These are phyloP conservation scores for Gossypium rotundifolium DNA, from an alignment of 345 rosid genomes.

Conservation along the genomic window DNA sequence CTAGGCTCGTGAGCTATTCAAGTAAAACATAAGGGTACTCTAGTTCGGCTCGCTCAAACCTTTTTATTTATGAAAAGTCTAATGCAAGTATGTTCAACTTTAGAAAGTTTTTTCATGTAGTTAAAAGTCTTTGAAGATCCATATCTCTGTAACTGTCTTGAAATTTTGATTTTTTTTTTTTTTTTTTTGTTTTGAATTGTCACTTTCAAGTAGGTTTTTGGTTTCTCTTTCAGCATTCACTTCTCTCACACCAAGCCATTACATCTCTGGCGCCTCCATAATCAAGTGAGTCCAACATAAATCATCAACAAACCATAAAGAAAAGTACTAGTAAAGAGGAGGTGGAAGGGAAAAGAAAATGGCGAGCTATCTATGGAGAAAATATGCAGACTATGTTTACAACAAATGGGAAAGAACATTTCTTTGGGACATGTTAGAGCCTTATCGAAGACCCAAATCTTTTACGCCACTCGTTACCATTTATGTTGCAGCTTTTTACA, in stretches of 20 bases:
- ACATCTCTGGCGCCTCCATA: neutral
- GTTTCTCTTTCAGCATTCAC: neutral
- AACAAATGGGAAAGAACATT: conserved; percentile 68
- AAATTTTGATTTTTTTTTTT: neutral
- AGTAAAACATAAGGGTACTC: neutral
- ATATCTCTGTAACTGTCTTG: neutral
- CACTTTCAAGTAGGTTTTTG: neutral
- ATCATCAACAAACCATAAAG: no score
- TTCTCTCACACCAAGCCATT: neutral
- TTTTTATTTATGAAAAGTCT: neutral
- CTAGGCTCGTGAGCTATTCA: neutral
- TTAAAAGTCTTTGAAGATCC: neutral
- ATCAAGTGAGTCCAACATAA: neutral
- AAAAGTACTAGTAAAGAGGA: neutral
- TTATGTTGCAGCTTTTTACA: conserved; percentile 80
- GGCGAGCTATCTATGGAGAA: conserved; percentile 80
- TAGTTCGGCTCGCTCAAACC: neutral
- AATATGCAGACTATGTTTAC: conserved; percentile 68
- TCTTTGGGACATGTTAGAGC: conserved; percentile 87
- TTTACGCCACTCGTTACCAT: conserved; percentile 61
- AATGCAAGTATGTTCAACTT: neutral
- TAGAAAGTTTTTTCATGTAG: neutral
- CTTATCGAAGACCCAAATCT: conserved; percentile 73
- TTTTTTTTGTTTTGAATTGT: neutral
- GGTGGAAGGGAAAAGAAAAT: conserved; percentile 9